Percentiles rank a stretch among this genome's conserved stretches.
Conservation (phyloP, 2,329 filamentous ascomycete genomes). For the Magnaporthiopsis incrustans region DNA sequence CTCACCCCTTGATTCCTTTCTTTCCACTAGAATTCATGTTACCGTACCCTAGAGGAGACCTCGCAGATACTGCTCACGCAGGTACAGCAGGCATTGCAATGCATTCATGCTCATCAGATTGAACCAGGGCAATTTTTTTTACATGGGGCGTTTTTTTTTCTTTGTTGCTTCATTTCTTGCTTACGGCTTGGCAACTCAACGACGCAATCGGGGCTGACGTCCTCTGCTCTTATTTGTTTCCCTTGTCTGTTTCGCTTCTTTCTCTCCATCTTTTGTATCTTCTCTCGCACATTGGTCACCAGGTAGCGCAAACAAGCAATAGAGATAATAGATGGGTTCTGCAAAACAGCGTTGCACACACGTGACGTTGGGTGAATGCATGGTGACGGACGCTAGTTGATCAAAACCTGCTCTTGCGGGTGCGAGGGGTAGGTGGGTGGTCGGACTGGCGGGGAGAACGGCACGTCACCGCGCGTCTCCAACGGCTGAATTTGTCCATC, state of each 20-base stretch:
- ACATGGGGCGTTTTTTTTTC: neutral
- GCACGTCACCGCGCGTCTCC: neutral
- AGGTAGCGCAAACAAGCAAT: neutral
- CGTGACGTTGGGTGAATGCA: neutral
- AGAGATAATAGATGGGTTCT: neutral
- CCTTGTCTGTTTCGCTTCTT: neutral
- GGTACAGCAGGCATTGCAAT: neutral
- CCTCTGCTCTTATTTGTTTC: neutral
- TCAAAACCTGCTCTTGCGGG: neutral
- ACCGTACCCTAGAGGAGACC: neutral
- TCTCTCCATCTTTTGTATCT: neutral
- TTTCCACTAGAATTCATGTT: neutral
- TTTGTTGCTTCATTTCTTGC: neutral
- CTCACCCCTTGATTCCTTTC: neutral
- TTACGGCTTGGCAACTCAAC: neutral
- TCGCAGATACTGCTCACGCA: neutral
- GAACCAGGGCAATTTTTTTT: neutral
- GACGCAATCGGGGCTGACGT: neutral
- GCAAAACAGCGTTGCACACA: neutral
- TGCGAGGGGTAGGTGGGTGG: neutral
- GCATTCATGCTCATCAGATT: neutral
- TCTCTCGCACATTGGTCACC: neutral
- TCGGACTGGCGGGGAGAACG: neutral
- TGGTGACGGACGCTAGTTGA: neutral
- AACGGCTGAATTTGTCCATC: neutral